Percentiles rank a stretch among this genome's conserved stretches.
phyloP scores from a whole-genome alignment of 139 green algal species.

The Nannochloris sp. region DNA sequence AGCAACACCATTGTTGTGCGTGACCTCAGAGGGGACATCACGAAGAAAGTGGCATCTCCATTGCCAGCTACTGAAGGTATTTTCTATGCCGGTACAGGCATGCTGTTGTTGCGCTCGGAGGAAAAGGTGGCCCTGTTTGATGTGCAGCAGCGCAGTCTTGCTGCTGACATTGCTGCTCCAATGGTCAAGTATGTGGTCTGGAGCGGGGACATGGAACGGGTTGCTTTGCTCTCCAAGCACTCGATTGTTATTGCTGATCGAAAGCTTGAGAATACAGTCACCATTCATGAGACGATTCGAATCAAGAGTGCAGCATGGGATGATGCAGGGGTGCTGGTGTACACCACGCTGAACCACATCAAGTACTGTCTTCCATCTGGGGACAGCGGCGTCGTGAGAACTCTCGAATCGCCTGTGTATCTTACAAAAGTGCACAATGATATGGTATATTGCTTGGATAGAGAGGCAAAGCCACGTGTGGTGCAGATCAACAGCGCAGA shows the following conservation, averaged over 20 bases:
- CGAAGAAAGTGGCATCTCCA: slow-evolving; percentile 84
- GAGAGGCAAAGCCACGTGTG: slow-evolving; percentile 84
- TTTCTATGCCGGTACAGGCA: slow-evolving; percentile 96
- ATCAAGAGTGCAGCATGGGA: slow-evolving; percentile 95
- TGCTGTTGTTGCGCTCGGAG: slow-evolving; percentile 85
- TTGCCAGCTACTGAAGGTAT: slow-evolving; percentile 73
- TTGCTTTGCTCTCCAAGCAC: slow-evolving; percentile 96
- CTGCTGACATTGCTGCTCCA: slow-evolving; percentile 84
- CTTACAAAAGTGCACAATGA: slow-evolving; percentile 68
- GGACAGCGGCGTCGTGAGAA: slow-evolving; percentile 95
- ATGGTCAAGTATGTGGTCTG: slow-evolving; percentile 97
- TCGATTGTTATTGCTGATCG: slow-evolving; percentile 93
- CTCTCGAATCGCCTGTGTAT: slow-evolving; percentile 94
- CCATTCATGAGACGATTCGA: slow-evolving; percentile 96
- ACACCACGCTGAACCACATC: slow-evolving; percentile 99
- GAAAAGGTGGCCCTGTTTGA: slow-evolving; percentile 97
- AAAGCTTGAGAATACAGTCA: slow-evolving; percentile 75
- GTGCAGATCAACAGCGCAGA: slow-evolving; percentile 91
- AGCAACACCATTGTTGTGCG: slow-evolving; percentile 80
- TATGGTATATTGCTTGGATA: slow-evolving; percentile 85
- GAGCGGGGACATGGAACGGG: slow-evolving; percentile 83
- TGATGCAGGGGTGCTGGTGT: slow-evolving; percentile 91
- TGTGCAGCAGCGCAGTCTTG: slow-evolving; percentile 83
- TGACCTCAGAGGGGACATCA: slow-evolving; percentile 91
- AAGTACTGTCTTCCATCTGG: slow-evolving; percentile 98